Percentiles rank a stretch among this genome's conserved stretches.
Conservation (phyloP, 1,284 basidiomycete species). For the Vanrija pseudolonga region DNA sequence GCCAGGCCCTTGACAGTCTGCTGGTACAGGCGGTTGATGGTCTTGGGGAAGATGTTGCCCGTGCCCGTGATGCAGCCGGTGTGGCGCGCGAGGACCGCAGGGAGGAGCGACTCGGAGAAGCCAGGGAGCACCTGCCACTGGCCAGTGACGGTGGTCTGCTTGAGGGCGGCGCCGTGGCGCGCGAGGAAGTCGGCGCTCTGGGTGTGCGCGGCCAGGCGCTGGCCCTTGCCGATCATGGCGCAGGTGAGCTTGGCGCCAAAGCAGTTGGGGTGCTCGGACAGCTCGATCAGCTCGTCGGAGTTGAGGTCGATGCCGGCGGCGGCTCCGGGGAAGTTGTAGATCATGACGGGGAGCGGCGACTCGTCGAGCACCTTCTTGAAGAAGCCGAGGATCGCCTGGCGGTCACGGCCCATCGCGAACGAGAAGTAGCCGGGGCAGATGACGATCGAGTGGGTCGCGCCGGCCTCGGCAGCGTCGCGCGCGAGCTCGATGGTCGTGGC, state of each 20-base stretch:
- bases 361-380: conserved; percentile 67
- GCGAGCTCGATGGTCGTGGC: conserved; percentile 77
- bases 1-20: conserved; percentile 51
- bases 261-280: conserved; percentile 78
- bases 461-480: conserved; percentile 70
- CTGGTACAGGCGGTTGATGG: conserved; percentile 62
- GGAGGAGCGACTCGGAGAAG: conserved; percentile 55
- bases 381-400: conserved; percentile 50
- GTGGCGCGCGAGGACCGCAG: conserved; percentile 62
- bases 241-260: conserved; percentile 85
- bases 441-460: conserved; percentile 63
- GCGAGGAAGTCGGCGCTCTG: conserved; percentile 39
- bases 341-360: conserved; percentile 78
- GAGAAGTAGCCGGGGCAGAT: conserved; percentile 52
- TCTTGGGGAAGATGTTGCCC: conserved; percentile 72
- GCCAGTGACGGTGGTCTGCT: conserved; percentile 28
- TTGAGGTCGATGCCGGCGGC: conserved; percentile 82
- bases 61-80: conserved; percentile 68
- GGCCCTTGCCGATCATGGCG: conserved; percentile 76
- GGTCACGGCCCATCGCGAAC: conserved; percentile 51
- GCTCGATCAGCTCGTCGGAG: conserved; percentile 68
- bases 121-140: conserved; percentile 47
- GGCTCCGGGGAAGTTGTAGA: conserved; percentile 80
- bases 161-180: conserved; percentile 25
- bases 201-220: conserved; percentile 61